Evolutionary conservation across 2,329 filamentous ascomycete species (phyloP).

Genomic region (Ophiostoma piceae): DNA sequence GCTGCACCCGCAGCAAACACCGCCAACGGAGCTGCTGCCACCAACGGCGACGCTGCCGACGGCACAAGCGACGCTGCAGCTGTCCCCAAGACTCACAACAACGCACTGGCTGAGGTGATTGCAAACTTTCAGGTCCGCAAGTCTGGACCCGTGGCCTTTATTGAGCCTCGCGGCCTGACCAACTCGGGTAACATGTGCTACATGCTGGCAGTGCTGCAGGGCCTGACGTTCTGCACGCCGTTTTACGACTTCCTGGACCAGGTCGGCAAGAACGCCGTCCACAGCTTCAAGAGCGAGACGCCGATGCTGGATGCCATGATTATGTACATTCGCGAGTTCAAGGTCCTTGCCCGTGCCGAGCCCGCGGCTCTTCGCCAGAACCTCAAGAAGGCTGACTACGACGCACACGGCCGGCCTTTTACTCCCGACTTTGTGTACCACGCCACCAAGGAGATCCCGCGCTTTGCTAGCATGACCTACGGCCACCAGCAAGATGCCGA

Average conservation of each 20-base stretch:
- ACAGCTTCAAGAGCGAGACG: slow-evolving; percentile 93
- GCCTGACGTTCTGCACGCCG: slow-evolving; percentile 85
- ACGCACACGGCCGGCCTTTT: slow-evolving; percentile 85
- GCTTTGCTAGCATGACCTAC: slow-evolving; percentile 90
- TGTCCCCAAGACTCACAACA: slow-evolving; percentile 46
- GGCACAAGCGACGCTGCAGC: slow-evolving; percentile 31
- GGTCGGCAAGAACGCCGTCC: slow-evolving; percentile 72
- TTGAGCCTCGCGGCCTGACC: slow-evolving; percentile 87
- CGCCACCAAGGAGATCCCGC: slow-evolving; percentile 76
- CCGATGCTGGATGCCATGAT: slow-evolving; percentile 95
- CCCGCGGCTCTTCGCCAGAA: slow-evolving; percentile 67
- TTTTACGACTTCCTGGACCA: slow-evolving; percentile 93
- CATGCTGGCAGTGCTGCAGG: slow-evolving; percentile 98
- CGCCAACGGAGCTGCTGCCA: slow-evolving; percentile 30
- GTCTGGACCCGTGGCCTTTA: slow-evolving; percentile 65
- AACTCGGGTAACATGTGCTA: slow-evolving; percentile 99
- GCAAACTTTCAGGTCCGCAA: slow-evolving; percentile 63
- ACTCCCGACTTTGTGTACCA: slow-evolving; percentile 94
- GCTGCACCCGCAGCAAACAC: slow-evolving; percentile 27
- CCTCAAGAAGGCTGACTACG: slow-evolving; percentile 76
- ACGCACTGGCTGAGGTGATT: slow-evolving; percentile 70
- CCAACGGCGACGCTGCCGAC: slow-evolving; percentile 27
- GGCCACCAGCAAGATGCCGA: slow-evolving; percentile 98
- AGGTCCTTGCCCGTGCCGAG: slow-evolving; percentile 71
- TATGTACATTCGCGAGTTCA: slow-evolving; percentile 92